phyloP scores from a whole-genome alignment of 768 basidiomycete species.

The Crassisporium funariophilum region DNA sequence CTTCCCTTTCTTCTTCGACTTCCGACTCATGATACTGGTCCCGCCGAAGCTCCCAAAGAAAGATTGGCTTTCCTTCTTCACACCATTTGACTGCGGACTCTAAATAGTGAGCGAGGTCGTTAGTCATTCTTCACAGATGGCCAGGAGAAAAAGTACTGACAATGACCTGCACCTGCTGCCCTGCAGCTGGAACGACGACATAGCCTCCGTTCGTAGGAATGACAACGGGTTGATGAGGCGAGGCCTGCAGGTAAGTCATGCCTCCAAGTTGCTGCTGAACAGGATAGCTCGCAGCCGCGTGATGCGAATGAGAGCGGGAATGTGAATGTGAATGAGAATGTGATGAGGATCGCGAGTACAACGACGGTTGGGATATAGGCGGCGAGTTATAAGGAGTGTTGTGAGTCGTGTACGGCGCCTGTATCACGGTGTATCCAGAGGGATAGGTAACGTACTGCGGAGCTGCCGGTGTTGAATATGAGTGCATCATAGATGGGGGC shows the following conservation, averaged over 20 bases:
- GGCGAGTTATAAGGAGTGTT: neutral
- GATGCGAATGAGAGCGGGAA: neutral
- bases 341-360: slow-evolving; percentile 1
- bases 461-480: neutral
- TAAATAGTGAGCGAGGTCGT: too few relatives aligned
- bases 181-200: slow-evolving; percentile 14
- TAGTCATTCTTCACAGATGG: too few relatives aligned
- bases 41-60: too few relatives aligned
- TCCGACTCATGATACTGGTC: too few relatives aligned
- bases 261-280: neutral
- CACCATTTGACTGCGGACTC: too few relatives aligned
- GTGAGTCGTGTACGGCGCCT: neutral
- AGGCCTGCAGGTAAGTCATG: slow-evolving; percentile 5
- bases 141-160: slow-evolving; percentile 11
- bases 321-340: slow-evolving; percentile 5
- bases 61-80: too few relatives aligned
- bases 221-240: slow-evolving; percentile 7
- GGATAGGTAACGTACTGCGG: neutral
- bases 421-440: neutral
- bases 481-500: neutral
- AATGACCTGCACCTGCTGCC: slow-evolving; percentile 8
- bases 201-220: slow-evolving; percentile 15
- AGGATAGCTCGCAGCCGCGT: neutral
- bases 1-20: too few relatives aligned
- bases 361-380: neutral